Evolutionary conservation across 202 grass and related monocot genomes (phyloP).

Genomic region (Hordeum pubiflorum): DNA sequence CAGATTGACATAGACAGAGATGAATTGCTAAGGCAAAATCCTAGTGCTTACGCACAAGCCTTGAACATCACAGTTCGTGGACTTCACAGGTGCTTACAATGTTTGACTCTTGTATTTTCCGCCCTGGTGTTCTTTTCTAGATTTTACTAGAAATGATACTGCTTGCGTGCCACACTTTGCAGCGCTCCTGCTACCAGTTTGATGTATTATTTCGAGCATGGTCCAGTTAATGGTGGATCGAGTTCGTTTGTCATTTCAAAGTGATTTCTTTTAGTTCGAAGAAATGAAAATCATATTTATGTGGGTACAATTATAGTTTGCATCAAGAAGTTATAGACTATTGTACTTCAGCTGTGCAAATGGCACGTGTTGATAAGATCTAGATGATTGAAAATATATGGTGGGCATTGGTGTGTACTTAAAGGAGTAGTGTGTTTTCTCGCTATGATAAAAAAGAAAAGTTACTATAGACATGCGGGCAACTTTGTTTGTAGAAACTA

Average conservation of each 20-base stretch:
- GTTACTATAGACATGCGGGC: background rate
- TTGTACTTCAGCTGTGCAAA: constrained; percentile 4
- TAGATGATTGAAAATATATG: background rate
- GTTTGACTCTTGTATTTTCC: constrained; percentile 21
- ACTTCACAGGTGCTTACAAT: constrained; percentile 56
- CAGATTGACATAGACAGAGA: constrained; percentile 75
- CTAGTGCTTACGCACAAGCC: constrained; percentile 51
- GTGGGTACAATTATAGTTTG: background rate
- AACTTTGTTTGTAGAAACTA: background rate
- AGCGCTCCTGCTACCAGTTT: background rate
- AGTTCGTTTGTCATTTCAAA: background rate
- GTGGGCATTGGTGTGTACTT: background rate
- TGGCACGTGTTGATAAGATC: background rate
- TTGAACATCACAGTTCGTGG: constrained; percentile 72
- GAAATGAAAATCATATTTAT: background rate
- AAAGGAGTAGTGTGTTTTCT: background rate
- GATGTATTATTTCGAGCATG: background rate
- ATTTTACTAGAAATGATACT: constrained; percentile 13
- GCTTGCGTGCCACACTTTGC: background rate
- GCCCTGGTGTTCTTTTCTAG: constrained; percentile 1
- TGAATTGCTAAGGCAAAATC: constrained; percentile 53
- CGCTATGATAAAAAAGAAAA: background rate
- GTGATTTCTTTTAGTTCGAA: background rate
- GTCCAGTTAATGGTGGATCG: background rate
- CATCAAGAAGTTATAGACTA: background rate